Evolutionary conservation across 352 stramenopile species (phyloP), one percentile per base, ranked within the genome.

Genomic region (Blastocystis hominis): DNA sequence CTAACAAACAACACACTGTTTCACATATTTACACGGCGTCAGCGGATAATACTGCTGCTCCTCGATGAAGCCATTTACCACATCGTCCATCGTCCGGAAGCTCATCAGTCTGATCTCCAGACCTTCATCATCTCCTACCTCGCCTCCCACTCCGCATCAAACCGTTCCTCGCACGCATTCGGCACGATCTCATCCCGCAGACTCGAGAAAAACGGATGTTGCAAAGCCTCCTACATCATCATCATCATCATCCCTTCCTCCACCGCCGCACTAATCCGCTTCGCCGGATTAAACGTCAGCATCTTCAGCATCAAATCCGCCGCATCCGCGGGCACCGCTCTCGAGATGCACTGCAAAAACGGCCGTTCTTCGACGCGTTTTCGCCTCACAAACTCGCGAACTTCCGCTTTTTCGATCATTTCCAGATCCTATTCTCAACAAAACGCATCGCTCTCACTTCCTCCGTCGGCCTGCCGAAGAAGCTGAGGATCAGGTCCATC

Each of bases 201-300:
- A 69, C 62, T 53, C 20, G 9, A 20, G 50, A 84, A 84, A 44
- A 84, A 84, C 4, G 47, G 72, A 47, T 84, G 72, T 54, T 84
- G 54, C 6, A 84, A 30, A n/a, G 72, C 72, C 50, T 84, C 72
- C 72, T 84, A 53, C 15, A 5, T 3, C 24, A 30, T 30, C 24
- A 30, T 30, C 24, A 30, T 30, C 24, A 30, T 30, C 24, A 30
- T n/a, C 15, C 4, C 10, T 34, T 9, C 9, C 20, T 7, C 44
- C 20, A 84, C 72, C 10, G 6, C 62, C 1, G 72, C 72, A 30
- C 72, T 84, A 7, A 69, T 38, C 10, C 72, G 46, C 44, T 84
- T 84, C n/a, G 17, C n/a, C 20, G 72, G 72, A 47, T 84, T 66
- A 34, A 84, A 84, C 42, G 34, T 20, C 4, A 84, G 53, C 10